Evolutionary conservation across 2,329 filamentous ascomycete genomes (phyloP).

Genomic region (Colletotrichum cereale): DNA sequence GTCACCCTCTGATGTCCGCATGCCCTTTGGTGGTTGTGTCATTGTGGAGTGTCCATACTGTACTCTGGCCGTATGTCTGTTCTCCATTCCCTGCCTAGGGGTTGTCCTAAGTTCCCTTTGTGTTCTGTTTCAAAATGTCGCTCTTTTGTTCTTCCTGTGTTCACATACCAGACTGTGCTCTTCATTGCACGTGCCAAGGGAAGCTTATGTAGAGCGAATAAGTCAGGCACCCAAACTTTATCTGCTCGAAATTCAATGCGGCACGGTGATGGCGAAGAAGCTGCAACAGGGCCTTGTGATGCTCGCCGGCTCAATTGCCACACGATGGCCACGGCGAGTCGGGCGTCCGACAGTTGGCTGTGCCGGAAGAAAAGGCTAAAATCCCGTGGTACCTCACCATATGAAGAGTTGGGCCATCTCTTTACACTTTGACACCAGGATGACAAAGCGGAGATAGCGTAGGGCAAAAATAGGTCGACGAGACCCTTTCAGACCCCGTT

Average conservation of each 20-base stretch:
- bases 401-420: conserved; percentile 10
- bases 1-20: not conserved
- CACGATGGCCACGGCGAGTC: not conserved
- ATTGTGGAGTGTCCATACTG: conserved; percentile 2
- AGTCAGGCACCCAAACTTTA: conserved; percentile 13
- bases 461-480: not conserved
- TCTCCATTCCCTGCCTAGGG: conserved; percentile 17
- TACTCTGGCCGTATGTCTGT: conserved; percentile 16
- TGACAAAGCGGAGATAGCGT: not conserved
- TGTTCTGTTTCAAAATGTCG: conserved; percentile 10
- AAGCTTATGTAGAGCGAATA: conserved; percentile 14
- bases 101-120: conserved; percentile 1
- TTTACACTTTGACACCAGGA: conserved; percentile 18
- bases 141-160: conserved; percentile 16
- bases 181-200: conserved; percentile 22
- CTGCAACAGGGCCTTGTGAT: conserved; percentile 13
- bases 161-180: conserved; percentile 3
- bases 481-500: conserved; percentile 29
- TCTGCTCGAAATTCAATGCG: conserved; percentile 25
- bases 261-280: conserved; percentile 26
- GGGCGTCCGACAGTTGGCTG: not conserved
- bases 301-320: not conserved
- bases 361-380: not conserved
- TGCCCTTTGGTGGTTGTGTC: not conserved
- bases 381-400: not conserved